Conservation (phyloP, 805 yeast genomes). For the Metschnikowia colocasiae region DNA sequence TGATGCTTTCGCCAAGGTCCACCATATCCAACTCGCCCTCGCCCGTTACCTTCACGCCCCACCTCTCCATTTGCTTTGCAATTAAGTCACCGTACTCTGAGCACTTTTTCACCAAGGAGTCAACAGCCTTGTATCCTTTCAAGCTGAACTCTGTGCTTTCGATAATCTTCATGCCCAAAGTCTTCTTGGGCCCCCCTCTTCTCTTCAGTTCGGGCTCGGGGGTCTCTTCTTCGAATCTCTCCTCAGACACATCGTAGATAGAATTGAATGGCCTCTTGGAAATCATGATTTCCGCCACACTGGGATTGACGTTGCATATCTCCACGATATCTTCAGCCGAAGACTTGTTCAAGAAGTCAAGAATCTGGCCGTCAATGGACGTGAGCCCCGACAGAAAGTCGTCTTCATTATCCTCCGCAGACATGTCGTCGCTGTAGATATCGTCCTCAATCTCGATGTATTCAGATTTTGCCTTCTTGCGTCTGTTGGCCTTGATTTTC, state of each 20-base stretch:
- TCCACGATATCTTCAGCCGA: conserved; percentile 74
- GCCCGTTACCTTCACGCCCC: conserved; percentile 85
- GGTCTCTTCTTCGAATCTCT: conserved; percentile 41
- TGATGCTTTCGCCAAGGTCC: conserved; percentile 30
- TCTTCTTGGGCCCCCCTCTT: conserved; percentile 32
- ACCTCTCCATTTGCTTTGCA: conserved; percentile 64
- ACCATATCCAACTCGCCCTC: conserved; percentile 65
- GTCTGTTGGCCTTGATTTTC: conserved; percentile 33
- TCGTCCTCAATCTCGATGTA: conserved; percentile 46
- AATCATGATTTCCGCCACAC: conserved; percentile 61
- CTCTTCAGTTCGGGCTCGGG: conserved; percentile 32
- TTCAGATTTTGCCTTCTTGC: conserved; percentile 21
- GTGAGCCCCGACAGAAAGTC: conserved; percentile 33
- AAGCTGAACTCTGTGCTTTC: conserved; percentile 68
- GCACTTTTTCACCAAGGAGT: conserved; percentile 82
- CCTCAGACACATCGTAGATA: conserved; percentile 56
- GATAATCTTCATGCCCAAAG: conserved; percentile 70
- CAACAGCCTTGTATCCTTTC: conserved; percentile 91
- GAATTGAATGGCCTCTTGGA: conserved; percentile 64
- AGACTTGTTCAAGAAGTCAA: conserved; percentile 77
- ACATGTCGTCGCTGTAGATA: conserved; percentile 46
- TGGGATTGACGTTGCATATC: conserved; percentile 66
- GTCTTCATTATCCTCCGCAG: conserved; percentile 41
- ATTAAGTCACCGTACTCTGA: conserved; percentile 71
- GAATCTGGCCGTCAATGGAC: conserved; percentile 59